These are phyloP conservation scores for Schizopora paradoxa DNA, from an alignment of 1,284 basidiomycete genomes.

Conservation along the genomic window DNA sequence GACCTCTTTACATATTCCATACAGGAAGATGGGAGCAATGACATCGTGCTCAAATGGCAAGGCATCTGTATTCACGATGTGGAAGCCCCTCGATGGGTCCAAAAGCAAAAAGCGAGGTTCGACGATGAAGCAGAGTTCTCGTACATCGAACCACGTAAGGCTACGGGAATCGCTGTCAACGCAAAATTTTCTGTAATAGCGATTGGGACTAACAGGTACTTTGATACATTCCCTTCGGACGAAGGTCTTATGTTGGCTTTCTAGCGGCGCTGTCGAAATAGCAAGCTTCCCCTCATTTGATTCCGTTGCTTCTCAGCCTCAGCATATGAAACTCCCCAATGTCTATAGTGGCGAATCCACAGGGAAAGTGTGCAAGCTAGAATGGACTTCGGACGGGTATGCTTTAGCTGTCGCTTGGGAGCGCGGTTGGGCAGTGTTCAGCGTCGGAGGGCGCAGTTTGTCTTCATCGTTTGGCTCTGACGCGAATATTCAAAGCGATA, in stretches of 20 bases:
- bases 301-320: conserved; percentile 45
- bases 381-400: conserved; percentile 95
- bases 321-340: conserved; percentile 51
- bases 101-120: conserved; percentile 53
- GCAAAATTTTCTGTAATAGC: conserved; percentile 81
- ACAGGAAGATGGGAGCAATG: background rate
- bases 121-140: conserved; percentile 32
- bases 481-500: conserved; percentile 53
- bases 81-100: conserved; percentile 67
- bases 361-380: conserved; percentile 72
- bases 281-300: conserved; percentile 61
- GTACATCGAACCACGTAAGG: conserved; percentile 63
- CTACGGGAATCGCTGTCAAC: conserved; percentile 69
- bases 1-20: background rate
- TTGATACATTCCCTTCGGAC: conserved; percentile 10
- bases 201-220: conserved; percentile 70
- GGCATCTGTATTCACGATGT: conserved; percentile 67
- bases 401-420: conserved; percentile 95
- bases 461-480: conserved; percentile 71
- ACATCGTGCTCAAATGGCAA: conserved; percentile 43
- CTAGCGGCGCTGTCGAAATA: conserved; percentile 57
- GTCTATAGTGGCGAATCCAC: conserved; percentile 49
- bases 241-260: conserved; percentile 5
- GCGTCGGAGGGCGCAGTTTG: conserved; percentile 83
- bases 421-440: conserved; percentile 88